Evolutionary conservation across 306 rosid genomes (phyloP), one percentile per base, ranked within the genome.

Genomic region (Glycine soja): DNA sequence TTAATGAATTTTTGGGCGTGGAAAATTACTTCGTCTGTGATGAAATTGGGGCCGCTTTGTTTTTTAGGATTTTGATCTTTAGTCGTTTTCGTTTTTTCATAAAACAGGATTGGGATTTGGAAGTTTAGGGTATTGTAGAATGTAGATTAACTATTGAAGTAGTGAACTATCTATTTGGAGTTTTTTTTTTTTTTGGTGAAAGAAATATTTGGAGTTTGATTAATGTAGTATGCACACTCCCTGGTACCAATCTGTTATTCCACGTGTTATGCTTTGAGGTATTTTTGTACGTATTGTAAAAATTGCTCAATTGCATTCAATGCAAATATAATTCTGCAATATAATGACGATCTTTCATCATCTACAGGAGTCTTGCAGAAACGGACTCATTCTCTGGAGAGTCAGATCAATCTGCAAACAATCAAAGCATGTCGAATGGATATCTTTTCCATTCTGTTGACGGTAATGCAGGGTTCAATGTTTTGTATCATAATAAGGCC

Each of bases 361-460:
- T 64, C 18, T 64, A 3, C 70, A 64, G 70, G 70, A 36, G 24
- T 64, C 47, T 18, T 2, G 48, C 48, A 6, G 70, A 64, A 64
- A 64, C 70, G 38, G 70, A 64, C 45, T 64, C 70, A 14, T 36
- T 64, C 46, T 64, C 70, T 36, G 70, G 46, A 38, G 70, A 64
- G 48, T 64, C 46, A 36, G 70, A 64, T 8, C 70, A 16, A 36
- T 64, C 70, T 36, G 24, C 48, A 36, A 38, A 36, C 38, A 64
- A 36, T 36, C 47, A 36, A 64, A 64, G 47, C 24, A 36, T 36
- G 45, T 14, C 0, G 5, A 64, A 36, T 64, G 48, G 70, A 64
- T 19, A 36, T 64, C 19, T 64, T 13, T 64, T 64, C 70, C 70
- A 64, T 19, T 64, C 70, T 0, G 48, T 64, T 64, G 70, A 36